These are phyloP conservation scores for Aureobasidium namibiae DNA, from an alignment of 2,329 filamentous ascomycete species.

Conservation along the genomic window DNA sequence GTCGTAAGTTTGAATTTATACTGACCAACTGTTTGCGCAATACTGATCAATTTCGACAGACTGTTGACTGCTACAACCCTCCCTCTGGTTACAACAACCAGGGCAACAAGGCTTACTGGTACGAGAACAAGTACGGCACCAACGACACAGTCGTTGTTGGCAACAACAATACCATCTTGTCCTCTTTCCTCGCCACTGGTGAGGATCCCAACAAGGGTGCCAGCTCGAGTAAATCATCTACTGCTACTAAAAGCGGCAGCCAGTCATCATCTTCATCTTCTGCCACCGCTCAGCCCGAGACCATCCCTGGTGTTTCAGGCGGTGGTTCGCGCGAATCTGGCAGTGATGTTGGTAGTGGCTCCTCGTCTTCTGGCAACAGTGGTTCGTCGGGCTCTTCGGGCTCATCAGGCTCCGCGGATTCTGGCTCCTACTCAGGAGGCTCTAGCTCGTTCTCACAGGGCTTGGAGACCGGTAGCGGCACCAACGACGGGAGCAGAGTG, in stretches of 20 bases:
- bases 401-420: constrained; percentile 16
- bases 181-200: constrained; percentile 73
- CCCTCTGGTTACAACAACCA: constrained; percentile 55
- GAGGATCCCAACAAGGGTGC: constrained; percentile 52
- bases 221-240: constrained; percentile 20
- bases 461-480: constrained; percentile 17
- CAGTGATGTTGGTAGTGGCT: constrained; percentile 17
- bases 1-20: constrained; percentile 37
- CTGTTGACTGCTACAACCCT: constrained; percentile 80
- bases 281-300: constrained; percentile 28
- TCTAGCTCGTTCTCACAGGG: constrained; percentile 23
- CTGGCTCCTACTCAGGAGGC: constrained; percentile 19
- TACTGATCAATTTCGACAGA: background rate
- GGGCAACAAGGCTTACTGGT: constrained; percentile 64
- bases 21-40: background rate
- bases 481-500: constrained; percentile 23
- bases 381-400: constrained; percentile 19
- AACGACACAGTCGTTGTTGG: constrained; percentile 73
- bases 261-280: constrained; percentile 16
- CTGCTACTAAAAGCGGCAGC: constrained; percentile 21
- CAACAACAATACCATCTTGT: constrained; percentile 65
- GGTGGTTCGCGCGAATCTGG: constrained; percentile 34
- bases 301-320: constrained; percentile 49
- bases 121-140: constrained; percentile 54
- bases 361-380: constrained; percentile 11